Conservation (phyloP, 2,329 filamentous ascomycete genomes). For the Colletotrichum plurivorum region DNA sequence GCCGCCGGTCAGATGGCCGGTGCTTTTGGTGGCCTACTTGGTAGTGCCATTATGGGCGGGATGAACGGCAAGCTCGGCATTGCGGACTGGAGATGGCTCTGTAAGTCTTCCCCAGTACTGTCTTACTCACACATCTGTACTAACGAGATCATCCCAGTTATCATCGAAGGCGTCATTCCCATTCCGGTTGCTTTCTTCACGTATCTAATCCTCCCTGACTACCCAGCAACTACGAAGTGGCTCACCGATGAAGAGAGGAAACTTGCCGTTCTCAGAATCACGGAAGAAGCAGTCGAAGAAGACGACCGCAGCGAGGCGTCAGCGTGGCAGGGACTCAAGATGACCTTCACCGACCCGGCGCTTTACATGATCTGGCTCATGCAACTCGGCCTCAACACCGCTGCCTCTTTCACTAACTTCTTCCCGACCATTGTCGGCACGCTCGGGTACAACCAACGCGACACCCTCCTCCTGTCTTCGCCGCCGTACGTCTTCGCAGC, state of each 20-base stretch:
- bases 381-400: conserved; percentile 26
- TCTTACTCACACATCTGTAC: background rate
- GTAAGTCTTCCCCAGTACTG: conserved; percentile 65
- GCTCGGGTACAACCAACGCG: conserved; percentile 10
- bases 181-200: conserved; percentile 29
- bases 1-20: conserved; percentile 43
- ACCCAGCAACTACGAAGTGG: conserved; percentile 54
- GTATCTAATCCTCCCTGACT: conserved; percentile 40
- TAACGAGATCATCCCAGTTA: background rate
- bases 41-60: conserved; percentile 44
- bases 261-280: conserved; percentile 47
- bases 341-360: conserved; percentile 21
- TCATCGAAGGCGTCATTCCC: conserved; percentile 32
- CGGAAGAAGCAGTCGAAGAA: conserved; percentile 17
- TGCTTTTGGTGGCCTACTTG: conserved; percentile 47
- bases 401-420: conserved; percentile 18
- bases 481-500: conserved; percentile 37
- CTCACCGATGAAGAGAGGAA: conserved; percentile 53
- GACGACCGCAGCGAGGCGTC: conserved; percentile 2
- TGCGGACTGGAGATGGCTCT: conserved; percentile 84
- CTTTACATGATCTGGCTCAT: conserved; percentile 29
- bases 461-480: conserved; percentile 39
- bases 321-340: conserved; percentile 17
- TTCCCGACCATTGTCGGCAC: conserved; percentile 12
- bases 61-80: conserved; percentile 46